A percentile compares a stretch with the other conserved stretches of the same genome.
Evolutionary conservation across 2,329 filamentous ascomycete genomes (phyloP).

Genomic region (Nigrospora osmanthi): DNA sequence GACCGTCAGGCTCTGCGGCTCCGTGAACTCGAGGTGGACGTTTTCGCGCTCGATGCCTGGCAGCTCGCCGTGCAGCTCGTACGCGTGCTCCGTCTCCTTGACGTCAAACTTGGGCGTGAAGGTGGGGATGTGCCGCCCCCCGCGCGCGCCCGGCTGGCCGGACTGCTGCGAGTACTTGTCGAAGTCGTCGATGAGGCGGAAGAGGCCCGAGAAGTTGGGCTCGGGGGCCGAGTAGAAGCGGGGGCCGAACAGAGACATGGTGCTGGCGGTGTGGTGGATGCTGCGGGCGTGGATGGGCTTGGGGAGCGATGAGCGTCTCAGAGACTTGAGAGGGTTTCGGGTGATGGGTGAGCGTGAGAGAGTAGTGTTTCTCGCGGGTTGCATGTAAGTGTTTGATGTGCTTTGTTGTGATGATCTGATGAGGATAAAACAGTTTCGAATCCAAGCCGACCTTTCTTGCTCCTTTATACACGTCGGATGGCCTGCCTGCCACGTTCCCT

Average conservation of each 20-base stretch:
- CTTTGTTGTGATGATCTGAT: constrained; percentile 20
- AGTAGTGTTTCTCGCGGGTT: constrained; percentile 4
- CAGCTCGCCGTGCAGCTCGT: constrained; percentile 75
- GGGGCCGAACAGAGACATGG: constrained; percentile 56
- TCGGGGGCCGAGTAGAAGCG: constrained; percentile 37
- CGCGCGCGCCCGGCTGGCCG: not conserved
- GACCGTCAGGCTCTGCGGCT: constrained; percentile 64
- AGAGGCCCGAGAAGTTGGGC: constrained; percentile 50
- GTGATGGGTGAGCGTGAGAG: constrained; percentile 5
- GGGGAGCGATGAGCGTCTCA: constrained; percentile 6
- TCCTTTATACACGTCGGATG: constrained; percentile 21
- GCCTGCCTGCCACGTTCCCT: constrained; percentile 10
- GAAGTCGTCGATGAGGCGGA: constrained; percentile 58
- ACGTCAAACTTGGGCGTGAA: constrained; percentile 77
- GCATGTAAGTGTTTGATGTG: constrained; percentile 10
- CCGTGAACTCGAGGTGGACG: constrained; percentile 71
- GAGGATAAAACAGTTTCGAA: constrained; percentile 7
- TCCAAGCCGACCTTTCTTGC: constrained; percentile 7
- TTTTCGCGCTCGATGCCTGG: constrained; percentile 69
- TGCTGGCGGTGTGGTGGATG: constrained; percentile 10
- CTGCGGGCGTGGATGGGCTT: constrained; percentile 7
- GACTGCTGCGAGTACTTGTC: constrained; percentile 42
- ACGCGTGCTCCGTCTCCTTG: constrained; percentile 58
- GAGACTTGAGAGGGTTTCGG: constrained; percentile 1
- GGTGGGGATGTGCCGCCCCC: constrained; percentile 29